Base-by-base conservation (phyloP, 2,329 filamentous ascomycete species). In the Alternaria atra region DNA sequence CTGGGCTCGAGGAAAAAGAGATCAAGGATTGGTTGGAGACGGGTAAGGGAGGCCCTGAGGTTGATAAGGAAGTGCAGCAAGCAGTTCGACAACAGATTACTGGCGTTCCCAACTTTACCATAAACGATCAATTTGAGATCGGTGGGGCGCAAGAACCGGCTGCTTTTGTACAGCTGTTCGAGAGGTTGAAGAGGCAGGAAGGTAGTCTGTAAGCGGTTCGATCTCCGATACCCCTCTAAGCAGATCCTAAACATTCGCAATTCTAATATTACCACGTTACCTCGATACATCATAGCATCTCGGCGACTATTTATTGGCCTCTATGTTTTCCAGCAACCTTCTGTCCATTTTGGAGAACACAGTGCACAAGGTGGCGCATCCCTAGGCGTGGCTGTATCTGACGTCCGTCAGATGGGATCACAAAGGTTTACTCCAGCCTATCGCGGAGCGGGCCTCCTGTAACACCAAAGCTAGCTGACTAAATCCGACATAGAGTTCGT, bases 71-170 rank as follows among this genome's bases (percentile, higher is more conserved):
- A 69, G 82, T 83, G 12, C 69, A 72, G 76, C 72, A 78, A 73
- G 77, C 82, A 52, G 72, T 79, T 61, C 68, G 70, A 60, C 82
- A 84, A 70, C 82, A 83, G 55, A 84, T 94, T 39, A 84, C 80
- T 55, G 91, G 91, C 0, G 92, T 95, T 63, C 91, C 92, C 6
- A 87, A 91, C 75, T 94, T 92, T 74, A 87, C 87, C 12, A 85
- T 95, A 64, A 90, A 94, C 71, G 89, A 83, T 2, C 82, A 81
- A 67, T 90, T 88, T 76, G 85, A 89, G 67, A 77, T 94, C 30
- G 85, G 88, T 29, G 92, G 91, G 1, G 91, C 91, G 1, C 89
- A 93, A 79, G 90, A 93, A 60, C 84, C 89, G 2, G 81, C 83
- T 46, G 85, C 84, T 2, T 94, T 94, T 72, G 76, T 91, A 63